phyloP scores from a whole-genome alignment of 306 rosid genomes.

The Pyrus pyrifolia region DNA sequence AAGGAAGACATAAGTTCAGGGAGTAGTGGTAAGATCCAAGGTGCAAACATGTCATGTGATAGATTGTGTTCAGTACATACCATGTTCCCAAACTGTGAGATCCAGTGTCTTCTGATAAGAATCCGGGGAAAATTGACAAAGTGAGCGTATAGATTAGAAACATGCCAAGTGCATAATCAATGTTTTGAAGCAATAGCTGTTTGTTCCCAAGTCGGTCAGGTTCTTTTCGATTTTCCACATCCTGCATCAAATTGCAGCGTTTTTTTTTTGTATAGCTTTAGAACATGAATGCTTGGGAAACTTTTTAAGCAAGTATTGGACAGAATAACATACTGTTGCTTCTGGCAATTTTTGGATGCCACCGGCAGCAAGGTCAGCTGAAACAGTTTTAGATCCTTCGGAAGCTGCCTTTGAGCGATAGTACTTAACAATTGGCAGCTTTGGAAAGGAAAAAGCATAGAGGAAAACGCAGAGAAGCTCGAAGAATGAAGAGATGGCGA shows the following conservation, averaged over 20 bases:
- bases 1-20: background rate
- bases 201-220: conserved; percentile 49
- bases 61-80: conserved; percentile 25
- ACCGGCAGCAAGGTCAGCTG: conserved; percentile 81
- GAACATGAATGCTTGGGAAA: background rate
- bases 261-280: background rate
- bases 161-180: conserved; percentile 68
- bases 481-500: conserved; percentile 54
- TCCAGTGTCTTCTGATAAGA: conserved; percentile 89
- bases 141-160: conserved; percentile 54
- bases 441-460: conserved; percentile 65
- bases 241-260: conserved; percentile 27
- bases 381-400: conserved; percentile 79
- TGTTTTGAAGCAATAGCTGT: conserved; percentile 56
- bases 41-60: background rate
- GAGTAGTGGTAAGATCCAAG: background rate
- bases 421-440: conserved; percentile 63
- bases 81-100: conserved; percentile 69
- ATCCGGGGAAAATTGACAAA: conserved; percentile 83
- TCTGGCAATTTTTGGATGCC: conserved; percentile 43
- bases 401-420: conserved; percentile 82
- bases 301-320: background rate
- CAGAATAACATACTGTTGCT: conserved; percentile 19
- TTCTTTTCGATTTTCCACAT: conserved; percentile 23
- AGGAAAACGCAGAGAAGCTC: conserved; percentile 65